Evolutionary conservation across 2,329 filamentous ascomycete species (phyloP), one percentile per base, ranked within the genome.

Genomic region (Pseudopyrenochaeta lycopersici): DNA sequence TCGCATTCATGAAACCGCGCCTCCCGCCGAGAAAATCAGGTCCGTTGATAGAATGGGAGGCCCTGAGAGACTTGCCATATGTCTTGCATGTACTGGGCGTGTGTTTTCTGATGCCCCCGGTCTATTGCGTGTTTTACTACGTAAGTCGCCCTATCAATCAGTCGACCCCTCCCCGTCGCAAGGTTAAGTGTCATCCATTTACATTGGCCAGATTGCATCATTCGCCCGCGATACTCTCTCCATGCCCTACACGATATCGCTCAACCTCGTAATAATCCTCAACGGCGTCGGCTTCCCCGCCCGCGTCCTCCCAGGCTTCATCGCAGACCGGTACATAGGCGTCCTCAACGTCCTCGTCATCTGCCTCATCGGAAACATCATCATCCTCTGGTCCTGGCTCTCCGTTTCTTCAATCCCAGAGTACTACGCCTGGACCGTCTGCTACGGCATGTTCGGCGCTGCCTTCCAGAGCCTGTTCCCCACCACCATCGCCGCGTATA

Each of bases 371-470:
- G 56, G 74, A 6, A 79, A 81, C 1, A 71, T 73, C 1, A 47
- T 81, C 4, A 64, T 82, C 17, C 63, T 80, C 1, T 84, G 84
- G 53, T 78, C 76, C 60, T 91, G 88, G 88, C 82, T 84, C 15
- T 82, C 79, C 1, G 84, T 91, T n/a, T n/a, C n/a, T n/a, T n/a
- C 6, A 56, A 69, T 1, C 75, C 75, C 14, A 70, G 81, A 0
- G 43, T 74, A 91, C 23, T 90, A 89, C 64, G 80, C 78, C 1
- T 91, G 89, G 81, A 77, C 84, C 0, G 76, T 81, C 0, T 79
- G 88, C 50, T 90, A 89, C 65, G 90, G 90, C 1, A 78, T 90
- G 42, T 82, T 82, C 2, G 85, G 82, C 0, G 87, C 64, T 1
- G 56, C 62, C 1, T 66, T 65, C 21, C 66, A 69, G 35, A 61